These are phyloP conservation scores for Coprinellus micaceus DNA, from an alignment of 768 basidiomycete species.

Conservation along the genomic window DNA sequence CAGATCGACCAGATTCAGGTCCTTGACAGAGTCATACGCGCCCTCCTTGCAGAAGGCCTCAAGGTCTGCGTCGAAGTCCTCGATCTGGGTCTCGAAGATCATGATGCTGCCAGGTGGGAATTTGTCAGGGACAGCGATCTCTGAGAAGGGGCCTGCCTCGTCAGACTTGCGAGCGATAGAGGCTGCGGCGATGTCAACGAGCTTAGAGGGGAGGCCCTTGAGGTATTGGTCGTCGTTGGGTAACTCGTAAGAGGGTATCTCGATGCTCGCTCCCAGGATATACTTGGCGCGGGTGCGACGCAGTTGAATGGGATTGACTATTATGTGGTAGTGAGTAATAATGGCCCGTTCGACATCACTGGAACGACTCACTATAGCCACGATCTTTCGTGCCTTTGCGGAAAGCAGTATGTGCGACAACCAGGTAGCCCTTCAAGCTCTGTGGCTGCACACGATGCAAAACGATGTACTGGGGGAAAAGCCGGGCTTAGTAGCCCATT, in stretches of 20 bases:
- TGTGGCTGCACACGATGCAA: constrained; percentile 88
- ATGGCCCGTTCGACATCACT: background rate
- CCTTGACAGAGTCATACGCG: constrained; percentile 67
- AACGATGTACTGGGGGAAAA: constrained; percentile 72
- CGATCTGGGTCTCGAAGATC: constrained; percentile 84
- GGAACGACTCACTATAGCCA: constrained; percentile 75
- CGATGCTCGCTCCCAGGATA: constrained; percentile 73
- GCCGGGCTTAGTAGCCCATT: too few relatives aligned
- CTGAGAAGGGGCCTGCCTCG: constrained; percentile 63
- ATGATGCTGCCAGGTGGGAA: constrained; percentile 97
- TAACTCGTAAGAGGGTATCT: constrained; percentile 60
- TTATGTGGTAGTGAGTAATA: constrained; percentile 7
- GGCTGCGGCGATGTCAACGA: constrained; percentile 62
- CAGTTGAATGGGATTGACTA: constrained; percentile 84
- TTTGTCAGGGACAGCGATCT: constrained; percentile 77
- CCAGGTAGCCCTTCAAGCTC: constrained; percentile 87
- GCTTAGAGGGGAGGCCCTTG: constrained; percentile 66
- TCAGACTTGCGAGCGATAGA: constrained; percentile 61
- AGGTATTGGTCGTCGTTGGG: constrained; percentile 49
- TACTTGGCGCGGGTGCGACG: constrained; percentile 76
- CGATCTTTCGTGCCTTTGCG: constrained; percentile 76
- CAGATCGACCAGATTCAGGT: constrained; percentile 80
- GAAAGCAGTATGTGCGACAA: constrained; percentile 92
- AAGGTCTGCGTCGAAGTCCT: constrained; percentile 65
- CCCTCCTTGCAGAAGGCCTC: constrained; percentile 72